Evolutionary conservation across 106 monocot species (phyloP).

Genomic region (Triglochin maritima): DNA sequence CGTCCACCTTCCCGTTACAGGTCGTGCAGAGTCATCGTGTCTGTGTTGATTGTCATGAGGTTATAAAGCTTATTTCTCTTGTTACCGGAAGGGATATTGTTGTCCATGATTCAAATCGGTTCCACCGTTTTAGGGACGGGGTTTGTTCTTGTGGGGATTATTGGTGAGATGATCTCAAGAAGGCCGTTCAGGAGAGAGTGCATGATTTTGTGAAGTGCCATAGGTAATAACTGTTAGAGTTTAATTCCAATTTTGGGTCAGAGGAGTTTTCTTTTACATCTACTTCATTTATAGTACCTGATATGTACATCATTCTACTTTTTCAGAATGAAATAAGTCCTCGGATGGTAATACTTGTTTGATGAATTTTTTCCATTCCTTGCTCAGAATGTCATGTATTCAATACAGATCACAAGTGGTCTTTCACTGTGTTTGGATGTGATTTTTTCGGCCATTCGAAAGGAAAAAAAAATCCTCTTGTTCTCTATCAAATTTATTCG

Average conservation of each 20-base stretch:
- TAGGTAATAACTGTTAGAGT: too few relatives aligned
- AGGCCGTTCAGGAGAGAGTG: background rate
- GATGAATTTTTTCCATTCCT: too few relatives aligned
- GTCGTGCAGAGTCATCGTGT: constrained; percentile 64
- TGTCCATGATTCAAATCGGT: constrained; percentile 70
- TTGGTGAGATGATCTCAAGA: constrained; percentile 23
- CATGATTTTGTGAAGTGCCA: too few relatives aligned
- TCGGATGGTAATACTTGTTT: background rate
- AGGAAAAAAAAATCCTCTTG: too few relatives aligned
- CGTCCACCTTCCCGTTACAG: constrained; percentile 39
- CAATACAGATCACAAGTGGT: too few relatives aligned
- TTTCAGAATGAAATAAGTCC: background rate
- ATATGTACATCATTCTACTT: background rate
- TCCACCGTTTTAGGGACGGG: constrained; percentile 82
- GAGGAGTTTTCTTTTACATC: background rate
- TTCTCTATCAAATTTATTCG: too few relatives aligned
- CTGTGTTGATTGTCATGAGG: constrained; percentile 59
- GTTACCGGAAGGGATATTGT: constrained; percentile 64
- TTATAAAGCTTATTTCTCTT: constrained; percentile 44
- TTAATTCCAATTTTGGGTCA: background rate
- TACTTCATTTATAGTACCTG: background rate
- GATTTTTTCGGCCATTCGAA: too few relatives aligned
- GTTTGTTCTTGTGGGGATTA: constrained; percentile 61
- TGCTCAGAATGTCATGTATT: too few relatives aligned
- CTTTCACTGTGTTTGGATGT: too few relatives aligned